Evolutionary conservation across 1,284 basidiomycete species (phyloP).

Genomic region (Retiboletus flavoniger): DNA sequence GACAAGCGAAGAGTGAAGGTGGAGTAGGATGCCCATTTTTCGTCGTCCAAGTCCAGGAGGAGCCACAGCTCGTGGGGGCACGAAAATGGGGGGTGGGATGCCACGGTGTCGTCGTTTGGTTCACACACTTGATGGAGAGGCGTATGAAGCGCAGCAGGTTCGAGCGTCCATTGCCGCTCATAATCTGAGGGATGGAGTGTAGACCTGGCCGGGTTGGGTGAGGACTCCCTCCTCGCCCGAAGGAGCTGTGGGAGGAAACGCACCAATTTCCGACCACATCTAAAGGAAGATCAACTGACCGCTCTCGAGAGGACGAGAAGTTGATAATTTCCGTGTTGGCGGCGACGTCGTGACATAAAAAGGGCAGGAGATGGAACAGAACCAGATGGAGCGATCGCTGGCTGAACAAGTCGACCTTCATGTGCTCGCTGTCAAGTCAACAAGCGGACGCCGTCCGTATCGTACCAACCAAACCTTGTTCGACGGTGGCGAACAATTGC

Average conservation of each 20-base stretch:
- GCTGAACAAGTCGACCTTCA: slow-evolving; percentile 15
- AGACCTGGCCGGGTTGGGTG: slow-evolving; percentile 28
- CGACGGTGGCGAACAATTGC: neutral
- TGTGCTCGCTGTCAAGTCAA: slow-evolving; percentile 28
- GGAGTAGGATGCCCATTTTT: slow-evolving; percentile 44
- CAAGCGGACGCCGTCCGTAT: slow-evolving; percentile 10
- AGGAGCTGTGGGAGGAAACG: slow-evolving; percentile 19
- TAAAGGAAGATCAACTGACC: slow-evolving; percentile 23
- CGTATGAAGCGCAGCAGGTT: slow-evolving; percentile 46
- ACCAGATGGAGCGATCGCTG: slow-evolving; percentile 19
- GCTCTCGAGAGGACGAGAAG: slow-evolving; percentile 41
- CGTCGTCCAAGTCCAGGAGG: slow-evolving; percentile 49
- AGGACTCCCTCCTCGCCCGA: slow-evolving; percentile 31
- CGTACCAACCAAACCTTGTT: slow-evolving; percentile 7
- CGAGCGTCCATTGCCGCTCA: slow-evolving; percentile 38
- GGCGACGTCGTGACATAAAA: slow-evolving; percentile 31
- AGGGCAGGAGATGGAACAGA: slow-evolving; percentile 18
- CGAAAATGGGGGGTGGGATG: slow-evolving; percentile 15
- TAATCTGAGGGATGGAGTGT: slow-evolving; percentile 27
- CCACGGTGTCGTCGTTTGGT: slow-evolving; percentile 22
- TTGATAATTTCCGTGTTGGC: slow-evolving; percentile 70
- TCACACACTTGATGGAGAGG: slow-evolving; percentile 37
- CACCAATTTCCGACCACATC: slow-evolving; percentile 42
- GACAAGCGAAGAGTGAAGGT: slow-evolving; percentile 63
- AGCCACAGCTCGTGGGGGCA: slow-evolving; percentile 61